Evolutionary conservation across 176 grass and related monocot species (phyloP), one percentile per base, ranked within the genome.

Genomic region (Luzula sylvatica): DNA sequence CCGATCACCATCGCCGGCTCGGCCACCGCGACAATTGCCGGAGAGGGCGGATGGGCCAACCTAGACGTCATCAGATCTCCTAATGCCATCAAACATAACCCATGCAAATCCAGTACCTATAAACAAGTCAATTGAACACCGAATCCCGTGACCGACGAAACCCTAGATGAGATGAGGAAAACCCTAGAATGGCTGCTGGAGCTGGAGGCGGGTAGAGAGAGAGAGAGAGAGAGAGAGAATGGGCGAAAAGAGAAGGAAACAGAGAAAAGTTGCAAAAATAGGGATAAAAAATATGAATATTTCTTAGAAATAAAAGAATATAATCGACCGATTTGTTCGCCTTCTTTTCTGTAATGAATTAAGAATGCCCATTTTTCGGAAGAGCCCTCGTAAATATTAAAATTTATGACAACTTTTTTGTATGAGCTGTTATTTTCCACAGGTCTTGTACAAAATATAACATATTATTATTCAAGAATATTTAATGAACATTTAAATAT

Each of bases 51-150:
- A 40, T 75, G 38, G 11, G 67, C 63, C 24, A 87, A 74, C 75
- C 93, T 86, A 27, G 93, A 98, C 29, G 78, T 72, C 93, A 98
- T 98, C 68, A 92, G 86, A 92, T 98, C 93, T 72, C 93, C 93
- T 85, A 98, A 83, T 77, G 93, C 93, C 93, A 98, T 98, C 56
- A 53, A 68, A 42, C 8, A 15, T 53, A 73, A 39, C 70, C 71
- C 52, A 54, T 44, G 62, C 61, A 32, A 58, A 21, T 20, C 29
- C 23, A 2, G 30, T 14, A 22, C 12, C 29, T 19, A 46, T 18
- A 32, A 12, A 5, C 20, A 22, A 67, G 11, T 18, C 66, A 56
- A 56, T 32, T 27, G 21, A 38, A 25, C 30, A 0, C 46, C 27
- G 49, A 25, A 46, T 21, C 7, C 16, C 30, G 46, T 50, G 14